Evolutionary conservation across 1,139 yeast species (phyloP).

Genomic region (Blastobotrys capitulatus): DNA sequence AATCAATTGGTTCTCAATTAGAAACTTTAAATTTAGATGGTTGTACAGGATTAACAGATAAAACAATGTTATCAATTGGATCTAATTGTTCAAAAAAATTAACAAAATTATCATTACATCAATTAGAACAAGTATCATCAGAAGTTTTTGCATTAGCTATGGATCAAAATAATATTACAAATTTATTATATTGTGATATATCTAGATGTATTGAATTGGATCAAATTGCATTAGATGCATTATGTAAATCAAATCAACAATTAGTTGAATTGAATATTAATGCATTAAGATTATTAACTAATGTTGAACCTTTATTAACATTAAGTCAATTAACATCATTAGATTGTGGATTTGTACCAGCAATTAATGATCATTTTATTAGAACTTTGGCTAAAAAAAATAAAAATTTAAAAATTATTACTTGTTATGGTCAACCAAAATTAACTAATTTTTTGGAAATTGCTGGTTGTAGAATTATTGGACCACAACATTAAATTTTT

Average conservation of each 20-base stretch:
- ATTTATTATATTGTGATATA: constrained; percentile 46
- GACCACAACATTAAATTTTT: constrained; percentile 4
- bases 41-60: constrained; percentile 54
- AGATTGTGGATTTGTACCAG: constrained; percentile 72
- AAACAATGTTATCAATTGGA: not conserved
- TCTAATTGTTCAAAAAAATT: constrained; percentile 31
- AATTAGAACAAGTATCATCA: constrained; percentile 58
- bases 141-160: constrained; percentile 59
- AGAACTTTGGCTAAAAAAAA: constrained; percentile 51
- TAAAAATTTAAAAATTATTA: constrained; percentile 56
- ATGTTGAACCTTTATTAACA: not conserved
- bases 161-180: constrained; percentile 48
- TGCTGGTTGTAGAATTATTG: constrained; percentile 8
- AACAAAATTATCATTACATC: constrained; percentile 46
- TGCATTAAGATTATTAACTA: constrained; percentile 46
- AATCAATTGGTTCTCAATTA: constrained; percentile 58
- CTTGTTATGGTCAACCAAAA: constrained; percentile 72
- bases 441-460: constrained; percentile 44
- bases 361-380: constrained; percentile 60
- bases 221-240: constrained; percentile 54
- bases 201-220: constrained; percentile 62
- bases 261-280: constrained; percentile 66
- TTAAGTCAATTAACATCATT: constrained; percentile 45
- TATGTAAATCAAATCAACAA: constrained; percentile 43
- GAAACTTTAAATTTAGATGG: constrained; percentile 60